phyloP scores from a whole-genome alignment of 2,329 filamentous ascomycete species.

The Niveomyces coronatus region DNA sequence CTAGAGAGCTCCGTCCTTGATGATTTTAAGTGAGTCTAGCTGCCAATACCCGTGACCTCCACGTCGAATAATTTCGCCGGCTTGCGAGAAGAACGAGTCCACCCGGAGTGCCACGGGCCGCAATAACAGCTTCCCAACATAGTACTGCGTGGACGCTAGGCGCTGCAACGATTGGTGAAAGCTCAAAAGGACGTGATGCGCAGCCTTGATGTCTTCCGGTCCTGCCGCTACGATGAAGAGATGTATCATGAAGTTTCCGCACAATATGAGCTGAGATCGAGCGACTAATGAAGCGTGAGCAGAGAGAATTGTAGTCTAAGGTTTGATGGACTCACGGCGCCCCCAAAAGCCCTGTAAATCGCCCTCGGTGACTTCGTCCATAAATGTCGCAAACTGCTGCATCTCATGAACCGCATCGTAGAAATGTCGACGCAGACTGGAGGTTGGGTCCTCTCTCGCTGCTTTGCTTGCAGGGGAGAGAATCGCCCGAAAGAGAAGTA shows the following conservation, averaged over 20 bases:
- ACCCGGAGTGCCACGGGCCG: constrained; percentile 27
- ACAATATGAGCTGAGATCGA: constrained; percentile 35
- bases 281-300: constrained; percentile 10
- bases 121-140: constrained; percentile 21
- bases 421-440: constrained; percentile 26
- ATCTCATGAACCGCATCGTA: constrained; percentile 25
- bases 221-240: constrained; percentile 34
- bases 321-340: constrained; percentile 25
- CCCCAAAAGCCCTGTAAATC: constrained; percentile 34
- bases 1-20: constrained; percentile 5
- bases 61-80: constrained; percentile 18
- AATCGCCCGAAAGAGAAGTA: constrained; percentile 31
- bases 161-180: constrained; percentile 28
- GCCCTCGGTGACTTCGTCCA: constrained; percentile 23
- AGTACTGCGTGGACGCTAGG: constrained; percentile 21
- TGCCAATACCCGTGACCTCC: constrained; percentile 13
- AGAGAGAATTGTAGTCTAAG: not conserved
- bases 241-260: constrained; percentile 38
- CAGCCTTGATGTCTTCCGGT: constrained; percentile 21
- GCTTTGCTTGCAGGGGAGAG: constrained; percentile 34
- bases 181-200: constrained; percentile 25
- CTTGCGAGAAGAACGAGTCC: constrained; percentile 31
- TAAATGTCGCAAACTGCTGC: constrained; percentile 27
- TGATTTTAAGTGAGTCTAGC: constrained; percentile 8
- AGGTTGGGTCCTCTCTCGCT: constrained; percentile 26